phyloP scores from a whole-genome alignment of 164 flowering plant genomes.

The Magnolia officinalis region DNA sequence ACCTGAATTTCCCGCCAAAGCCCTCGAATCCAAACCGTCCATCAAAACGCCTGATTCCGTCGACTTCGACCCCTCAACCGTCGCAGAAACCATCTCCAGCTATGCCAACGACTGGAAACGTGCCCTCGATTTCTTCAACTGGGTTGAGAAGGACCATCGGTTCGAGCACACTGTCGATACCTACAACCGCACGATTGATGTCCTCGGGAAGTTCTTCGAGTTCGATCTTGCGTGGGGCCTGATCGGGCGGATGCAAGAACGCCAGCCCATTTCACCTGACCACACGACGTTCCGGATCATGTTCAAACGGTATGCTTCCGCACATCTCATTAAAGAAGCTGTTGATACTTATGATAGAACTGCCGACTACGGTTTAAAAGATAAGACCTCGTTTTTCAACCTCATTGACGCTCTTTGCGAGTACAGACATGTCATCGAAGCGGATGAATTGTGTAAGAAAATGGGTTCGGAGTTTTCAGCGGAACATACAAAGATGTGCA shows the following conservation, averaged over 20 bases:
- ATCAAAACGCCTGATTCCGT: neutral
- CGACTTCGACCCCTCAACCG: slow-evolving; percentile 29
- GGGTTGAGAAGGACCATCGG: slow-evolving; percentile 46
- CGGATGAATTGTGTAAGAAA: slow-evolving; percentile 59
- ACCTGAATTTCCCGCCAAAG: neutral
- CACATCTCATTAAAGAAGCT: slow-evolving; percentile 70
- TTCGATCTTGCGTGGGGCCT: slow-evolving; percentile 58
- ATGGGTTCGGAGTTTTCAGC: slow-evolving; percentile 6
- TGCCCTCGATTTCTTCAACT: slow-evolving; percentile 78
- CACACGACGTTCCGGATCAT: slow-evolving; percentile 66
- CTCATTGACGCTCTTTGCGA: slow-evolving; percentile 88
- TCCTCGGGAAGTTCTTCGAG: slow-evolving; percentile 82
- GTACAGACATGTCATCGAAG: slow-evolving; percentile 84
- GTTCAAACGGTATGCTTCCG: slow-evolving; percentile 74
- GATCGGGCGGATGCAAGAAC: slow-evolving; percentile 38
- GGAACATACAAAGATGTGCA: slow-evolving; percentile 47
- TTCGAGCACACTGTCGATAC: slow-evolving; percentile 60
- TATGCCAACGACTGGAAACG: slow-evolving; percentile 72
- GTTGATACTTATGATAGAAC: slow-evolving; percentile 34
- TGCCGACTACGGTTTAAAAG: slow-evolving; percentile 59
- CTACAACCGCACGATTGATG: slow-evolving; percentile 64
- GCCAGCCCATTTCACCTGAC: slow-evolving; percentile 34
- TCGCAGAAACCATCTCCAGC: slow-evolving; percentile 51
- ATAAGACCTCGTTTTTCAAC: slow-evolving; percentile 52
- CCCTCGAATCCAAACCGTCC: slow-evolving; percentile 1